Evolutionary conservation across 139 green algal genomes (phyloP), one percentile per base, ranked within the genome.

Genomic region (Picochlorum costavermella): DNA sequence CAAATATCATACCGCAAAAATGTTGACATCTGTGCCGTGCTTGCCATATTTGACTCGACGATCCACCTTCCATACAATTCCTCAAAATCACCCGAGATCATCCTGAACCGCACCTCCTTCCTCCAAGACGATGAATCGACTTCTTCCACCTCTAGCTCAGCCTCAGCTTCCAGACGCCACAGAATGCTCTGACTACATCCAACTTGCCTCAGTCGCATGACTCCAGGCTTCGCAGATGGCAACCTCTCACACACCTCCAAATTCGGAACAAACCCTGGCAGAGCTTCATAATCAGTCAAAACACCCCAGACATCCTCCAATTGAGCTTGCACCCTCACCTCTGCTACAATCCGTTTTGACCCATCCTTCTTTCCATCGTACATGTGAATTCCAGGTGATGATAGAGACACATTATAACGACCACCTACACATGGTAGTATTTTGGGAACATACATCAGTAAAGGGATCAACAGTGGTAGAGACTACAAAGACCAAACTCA

Each of bases 231-330:
- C 5, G 50, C 49, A 28, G 65, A 51, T 29, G 60, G 40, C 23
- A 84, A 26, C 28, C 63, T 63, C 64, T 83, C 60, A 43, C 70
- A 85, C 28, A n/a, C 44, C 33, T 77, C 69, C 23, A 88, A 61
- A 63, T 86, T 82, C 1, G 81, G 81, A 29, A 88, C 71, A 67
- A 86, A 82, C 1, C 70, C 57, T 6, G 75, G 29, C 4, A 88
- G 74, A 11, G 50, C 33, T 20, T 78, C 67, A 50, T 76, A 88
- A 64, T 82, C 59, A 16, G 76, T 86, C 44, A 88, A 61, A 23
- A 88, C 76, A 10, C 37, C 14, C 81, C 81, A 88, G 2, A 80
- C 75, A 46, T 71, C 46, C 0, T 80, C 67, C 1, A 72, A 56
- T 3, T 62, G 72, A 31, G 77, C 77, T 43, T 74, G 67, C 11